Conservation (phyloP, 1,139 yeast species). For the Pichia norvegensis region DNA sequence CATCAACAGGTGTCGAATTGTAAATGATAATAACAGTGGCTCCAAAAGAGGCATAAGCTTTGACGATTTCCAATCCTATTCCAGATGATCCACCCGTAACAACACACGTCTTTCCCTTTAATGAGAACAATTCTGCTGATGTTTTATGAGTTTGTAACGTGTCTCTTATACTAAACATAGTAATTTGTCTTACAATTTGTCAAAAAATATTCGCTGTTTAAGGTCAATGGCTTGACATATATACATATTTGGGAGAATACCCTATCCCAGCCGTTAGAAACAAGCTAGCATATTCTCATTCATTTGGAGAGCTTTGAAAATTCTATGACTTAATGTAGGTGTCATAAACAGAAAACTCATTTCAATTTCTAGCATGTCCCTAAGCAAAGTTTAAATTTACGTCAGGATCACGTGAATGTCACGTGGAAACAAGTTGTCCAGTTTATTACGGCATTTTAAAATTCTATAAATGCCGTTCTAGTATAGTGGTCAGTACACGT, state of each 20-base stretch:
- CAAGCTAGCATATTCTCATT: neutral
- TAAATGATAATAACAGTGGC: conserved; percentile 88
- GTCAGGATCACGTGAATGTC: neutral
- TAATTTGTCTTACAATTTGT: no score
- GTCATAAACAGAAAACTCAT: neutral
- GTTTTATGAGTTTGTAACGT: conserved; percentile 1
- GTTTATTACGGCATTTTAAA: neutral
- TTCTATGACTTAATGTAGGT: neutral
- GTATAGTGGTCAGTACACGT: conserved; percentile 21
- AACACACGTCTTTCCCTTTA: conserved; percentile 80
- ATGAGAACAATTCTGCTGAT: conserved; percentile 43
- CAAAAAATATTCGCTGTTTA: no score
- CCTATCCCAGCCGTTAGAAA: neutral
- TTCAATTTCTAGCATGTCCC: neutral
- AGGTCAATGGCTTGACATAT: no score
- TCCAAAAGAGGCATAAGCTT: conserved; percentile 84
- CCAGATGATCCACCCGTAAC: conserved; percentile 87
- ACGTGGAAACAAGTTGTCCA: neutral
- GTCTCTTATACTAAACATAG: conserved; percentile 8
- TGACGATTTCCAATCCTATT: conserved; percentile 81
- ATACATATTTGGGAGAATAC: neutral
- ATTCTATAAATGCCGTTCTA: conserved; percentile 14
- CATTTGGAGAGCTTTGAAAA: neutral
- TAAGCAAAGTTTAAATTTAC: neutral
- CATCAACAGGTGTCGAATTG: conserved; percentile 54